Evolutionary conservation across 768 basidiomycete genomes (phyloP), one percentile per base, ranked within the genome.

Genomic region (Hebeloma cylindrosporum): DNA sequence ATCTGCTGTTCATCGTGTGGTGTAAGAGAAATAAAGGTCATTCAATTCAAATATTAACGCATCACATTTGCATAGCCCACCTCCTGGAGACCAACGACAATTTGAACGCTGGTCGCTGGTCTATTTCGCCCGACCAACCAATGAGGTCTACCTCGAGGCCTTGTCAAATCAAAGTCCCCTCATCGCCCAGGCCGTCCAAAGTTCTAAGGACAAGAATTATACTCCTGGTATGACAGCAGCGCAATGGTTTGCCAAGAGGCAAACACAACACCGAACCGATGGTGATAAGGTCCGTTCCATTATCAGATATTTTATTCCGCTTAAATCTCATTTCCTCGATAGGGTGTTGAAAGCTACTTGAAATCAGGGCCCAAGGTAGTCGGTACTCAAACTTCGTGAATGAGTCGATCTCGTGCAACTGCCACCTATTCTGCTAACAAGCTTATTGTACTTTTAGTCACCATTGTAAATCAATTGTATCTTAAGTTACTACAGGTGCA

Each of bases 1-100:
- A 16, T 82, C 80, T 4, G 77, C 77, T 54, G 60, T 80, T 7
- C 82, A 83, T 55, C 75, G 81, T 14, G 81, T 82, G 4, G 67
- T 82, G 70, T 75, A 50, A 40, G 73, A 60, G 20, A 14, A 3
- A 25, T 29, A n/a, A 7, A 3, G 8, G 10, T 34, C 16, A 17
- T 14, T n/a, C 3, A 11, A 1, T 11, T 26, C 16, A 28, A 26
- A 17, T 5, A 25, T 23, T n/a, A 40, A 22, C 32, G 11, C 37
- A 22, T 10, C 33, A 22, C 1, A 25, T 18, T 10, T 36, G 22
- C 9, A 9, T 33, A 65, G 64, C 7, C 72, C 77, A 7, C 76
- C 83, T 0, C 82, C 82, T 0, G 72, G 75, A 6, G 61, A 58
- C 3, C 83, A 83, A 59, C 65, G 57, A 4, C 53, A 64, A 9